Conservation (phyloP, 2,329 filamentous ascomycete species). For the Trichoderma aggressivum region DNA sequence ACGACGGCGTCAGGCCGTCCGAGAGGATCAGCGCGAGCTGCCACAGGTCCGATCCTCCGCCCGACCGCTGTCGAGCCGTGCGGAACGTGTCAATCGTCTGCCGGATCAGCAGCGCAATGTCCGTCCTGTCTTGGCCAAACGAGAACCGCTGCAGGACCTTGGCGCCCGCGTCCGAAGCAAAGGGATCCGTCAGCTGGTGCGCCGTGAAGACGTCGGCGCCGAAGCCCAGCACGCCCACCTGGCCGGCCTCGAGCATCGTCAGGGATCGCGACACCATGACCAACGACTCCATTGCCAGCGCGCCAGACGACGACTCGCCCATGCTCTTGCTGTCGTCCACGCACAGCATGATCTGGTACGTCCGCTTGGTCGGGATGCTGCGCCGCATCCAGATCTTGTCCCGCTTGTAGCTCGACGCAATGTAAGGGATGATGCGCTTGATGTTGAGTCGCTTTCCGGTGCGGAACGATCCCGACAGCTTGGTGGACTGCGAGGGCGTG, state of each 20-base stretch:
- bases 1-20: slow-evolving; percentile 82
- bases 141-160: slow-evolving; percentile 79
- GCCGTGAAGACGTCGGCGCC: slow-evolving; percentile 79
- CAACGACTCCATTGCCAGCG: slow-evolving; percentile 87
- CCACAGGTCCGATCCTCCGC: slow-evolving; percentile 72
- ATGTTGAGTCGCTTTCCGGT: slow-evolving; percentile 98
- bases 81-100: slow-evolving; percentile 79
- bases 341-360: slow-evolving; percentile 95
- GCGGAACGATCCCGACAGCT: slow-evolving; percentile 92
- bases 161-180: slow-evolving; percentile 73
- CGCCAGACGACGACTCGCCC: slow-evolving; percentile 73
- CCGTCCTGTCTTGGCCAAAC: slow-evolving; percentile 81
- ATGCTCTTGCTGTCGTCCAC: slow-evolving; percentile 96
- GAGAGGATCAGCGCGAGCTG: slow-evolving; percentile 91
- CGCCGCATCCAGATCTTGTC: slow-evolving; percentile 99
- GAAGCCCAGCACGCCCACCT: slow-evolving; percentile 89
- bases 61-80: slow-evolving; percentile 57
- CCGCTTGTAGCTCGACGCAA: slow-evolving; percentile 95
- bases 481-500: slow-evolving; percentile 89
- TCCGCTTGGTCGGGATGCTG: slow-evolving; percentile 83
- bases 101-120: slow-evolving; percentile 75
- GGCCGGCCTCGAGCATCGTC: slow-evolving; percentile 89
- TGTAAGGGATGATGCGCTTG: slow-evolving; percentile 99
- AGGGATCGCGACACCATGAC: slow-evolving; percentile 86
- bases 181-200: slow-evolving; percentile 79